Evolutionary conservation across 2,329 filamentous ascomycete species (phyloP), one percentile per base, ranked within the genome.

Genomic region (Talaromyces funiculosus): DNA sequence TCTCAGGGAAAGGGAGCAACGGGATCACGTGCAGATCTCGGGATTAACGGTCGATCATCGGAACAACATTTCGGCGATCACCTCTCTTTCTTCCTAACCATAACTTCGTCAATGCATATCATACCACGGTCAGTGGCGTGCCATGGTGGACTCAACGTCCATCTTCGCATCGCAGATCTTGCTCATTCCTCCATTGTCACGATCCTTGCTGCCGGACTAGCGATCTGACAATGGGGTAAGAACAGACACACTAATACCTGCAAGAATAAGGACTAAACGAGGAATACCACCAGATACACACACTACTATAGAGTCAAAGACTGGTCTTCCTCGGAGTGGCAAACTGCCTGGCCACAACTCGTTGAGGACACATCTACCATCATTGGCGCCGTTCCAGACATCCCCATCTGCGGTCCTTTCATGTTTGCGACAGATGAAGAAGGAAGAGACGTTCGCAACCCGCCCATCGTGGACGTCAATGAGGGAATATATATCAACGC

Each of bases 11-110:
- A 12, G 26, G 22, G 9, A 53, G 26, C 18, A 38, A 16, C 6
- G 37, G 38, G 26, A 49, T 57, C 55, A 57, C 55, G 55, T 57
- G 55, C 31, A 9, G 18, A 42, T 56, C 53, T 43, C 53, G 22
- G 37, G 31, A 18, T 37, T 14, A 38, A 29, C 20, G 22, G 53
- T 43, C 53, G 38, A 43, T 56, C 38, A 43, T 33, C 40, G 53
- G 53, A 56, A 57, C 20, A 57, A 57, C 54, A 22, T 45, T 45
- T 35, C 10, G 40, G n/a, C 42, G 31, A 38, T 49, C 42, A 49
- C 42, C 16, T 5, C 18, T 47, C 40, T 20, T 40, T 3, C 14
- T 4, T 14, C 3, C 18, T 40, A 16, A n/a, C 7, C 1, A 14
- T 12, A 31, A 18, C 45, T 10, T 1, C 31, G 45, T 31, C 43